Base-by-base conservation (phyloP, 1,284 basidiomycete genomes). In the Coniophora puteana region DNA sequence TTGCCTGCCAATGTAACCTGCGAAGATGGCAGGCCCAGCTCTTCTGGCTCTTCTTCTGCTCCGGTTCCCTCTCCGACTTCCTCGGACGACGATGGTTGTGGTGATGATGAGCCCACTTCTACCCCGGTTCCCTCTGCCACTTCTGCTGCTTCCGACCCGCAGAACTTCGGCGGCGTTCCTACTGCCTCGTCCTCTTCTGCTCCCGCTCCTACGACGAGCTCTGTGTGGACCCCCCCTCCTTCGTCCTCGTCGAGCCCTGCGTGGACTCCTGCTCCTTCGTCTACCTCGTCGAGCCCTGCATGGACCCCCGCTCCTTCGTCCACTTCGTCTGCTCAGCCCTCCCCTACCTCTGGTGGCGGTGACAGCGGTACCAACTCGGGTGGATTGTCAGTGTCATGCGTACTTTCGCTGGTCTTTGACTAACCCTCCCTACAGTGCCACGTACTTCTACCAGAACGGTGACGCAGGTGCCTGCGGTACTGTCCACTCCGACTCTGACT, bases 381-480 rank as follows among this genome's bases (percentile, higher is more conserved):
- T 41, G 78, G 80, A 64, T 48, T 68, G 80, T 80, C 64, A 46
- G 75, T 63, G 2, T 32, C n/a, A n/a, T 3, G 33, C 47, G 38
- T 56, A 52, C 51, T 52, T 51, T 34, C 25, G 11, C 14, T 45
- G 16, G 16, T 34, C 28, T 22, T 4, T 3, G 5, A 8, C 17
- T 44, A 21, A 38, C 53, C 17, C 51, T 30, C 38, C 23, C 27
- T n/a, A 5, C 43, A 80, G 78, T 50, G 87, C 78, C 20, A 90
- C 88, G 18, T 90, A 63, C 67, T 89, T 73, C 72, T 74, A 68
- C 59, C 89, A 92, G 68, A 65, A 73, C 36, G 83, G 82, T 30
- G 62, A 64, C 37, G 67, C 80, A 4, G 89, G 89, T 45, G 86
- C 88, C 7, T 93, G 90, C 60, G 90, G 91, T 36, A 57, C 53